Evolutionary conservation across 1,139 yeast species (phyloP).

Genomic region (Nakaseomyces kungkrabaensis): DNA sequence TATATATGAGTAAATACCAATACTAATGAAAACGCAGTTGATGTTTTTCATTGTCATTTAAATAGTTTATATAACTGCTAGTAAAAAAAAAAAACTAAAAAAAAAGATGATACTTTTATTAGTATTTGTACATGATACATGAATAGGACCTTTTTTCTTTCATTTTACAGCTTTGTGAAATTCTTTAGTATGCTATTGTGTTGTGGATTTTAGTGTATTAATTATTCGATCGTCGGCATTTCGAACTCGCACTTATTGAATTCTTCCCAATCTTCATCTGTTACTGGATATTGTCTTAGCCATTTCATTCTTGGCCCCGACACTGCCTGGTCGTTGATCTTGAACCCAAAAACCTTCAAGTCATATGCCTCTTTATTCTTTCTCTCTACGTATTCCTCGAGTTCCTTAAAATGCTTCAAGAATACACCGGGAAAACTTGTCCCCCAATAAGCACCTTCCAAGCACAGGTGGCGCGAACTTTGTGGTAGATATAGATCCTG

Average conservation of each 20-base stretch:
- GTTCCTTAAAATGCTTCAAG: slow-evolving; percentile 80
- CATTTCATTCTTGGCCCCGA: slow-evolving; percentile 94
- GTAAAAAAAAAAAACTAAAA: too few relatives aligned
- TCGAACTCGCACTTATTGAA: slow-evolving; percentile 53
- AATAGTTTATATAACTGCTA: too few relatives aligned
- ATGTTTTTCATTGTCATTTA: too few relatives aligned
- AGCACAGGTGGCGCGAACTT: slow-evolving; percentile 70
- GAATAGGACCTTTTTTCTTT: background rate
- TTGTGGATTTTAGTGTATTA: background rate
- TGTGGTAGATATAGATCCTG: slow-evolving; percentile 83
- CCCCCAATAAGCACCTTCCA: slow-evolving; percentile 96
- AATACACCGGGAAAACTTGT: slow-evolving; percentile 91
- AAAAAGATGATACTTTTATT: too few relatives aligned
- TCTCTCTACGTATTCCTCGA: slow-evolving; percentile 48
- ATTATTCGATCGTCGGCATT: slow-evolving; percentile 32
- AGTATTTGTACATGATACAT: background rate
- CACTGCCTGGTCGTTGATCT: slow-evolving; percentile 59
- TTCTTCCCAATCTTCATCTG: slow-evolving; percentile 49
- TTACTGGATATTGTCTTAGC: slow-evolving; percentile 69
- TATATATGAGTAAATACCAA: too few relatives aligned
- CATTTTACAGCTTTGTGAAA: background rate
- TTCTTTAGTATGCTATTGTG: background rate
- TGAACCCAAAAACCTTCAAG: slow-evolving; percentile 80
- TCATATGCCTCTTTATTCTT: slow-evolving; percentile 45
- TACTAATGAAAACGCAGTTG: too few relatives aligned